Evolutionary conservation across 2,329 filamentous ascomycete species (phyloP).

Genomic region (Colletotrichum tabaci): DNA sequence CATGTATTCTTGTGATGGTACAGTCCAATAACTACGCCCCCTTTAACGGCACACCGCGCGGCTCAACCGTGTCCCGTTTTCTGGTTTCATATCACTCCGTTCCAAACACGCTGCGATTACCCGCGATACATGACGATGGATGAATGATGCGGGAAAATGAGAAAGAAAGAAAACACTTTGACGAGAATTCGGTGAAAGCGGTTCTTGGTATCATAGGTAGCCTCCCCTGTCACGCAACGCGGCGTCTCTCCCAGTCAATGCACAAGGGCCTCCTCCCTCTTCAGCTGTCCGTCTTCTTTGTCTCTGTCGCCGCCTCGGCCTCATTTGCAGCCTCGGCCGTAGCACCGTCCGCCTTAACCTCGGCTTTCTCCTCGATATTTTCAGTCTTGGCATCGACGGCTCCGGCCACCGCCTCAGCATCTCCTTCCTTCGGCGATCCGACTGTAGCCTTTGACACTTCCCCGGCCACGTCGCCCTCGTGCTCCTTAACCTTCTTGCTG

Average conservation of each 20-base stretch:
- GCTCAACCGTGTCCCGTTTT: neutral
- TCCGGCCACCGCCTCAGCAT: constrained; percentile 28
- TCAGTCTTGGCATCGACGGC: constrained; percentile 22
- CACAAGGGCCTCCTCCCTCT: neutral
- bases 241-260: neutral
- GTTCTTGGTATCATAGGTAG: constrained; percentile 41
- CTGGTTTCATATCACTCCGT: neutral
- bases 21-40: neutral
- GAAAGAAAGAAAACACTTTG: neutral
- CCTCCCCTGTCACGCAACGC: constrained; percentile 2
- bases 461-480: constrained; percentile 44
- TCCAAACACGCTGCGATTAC: neutral
- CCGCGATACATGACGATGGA: neutral
- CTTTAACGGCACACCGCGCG: neutral
- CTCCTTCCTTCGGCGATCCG: neutral
- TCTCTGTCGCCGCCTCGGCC: neutral
- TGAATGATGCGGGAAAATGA: neutral
- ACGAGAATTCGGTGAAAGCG: constrained; percentile 4
- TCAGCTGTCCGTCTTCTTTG: neutral
- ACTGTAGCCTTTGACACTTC: constrained; percentile 25
- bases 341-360: constrained; percentile 1
- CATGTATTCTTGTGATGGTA: neutral
- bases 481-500: constrained; percentile 67
- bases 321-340: neutral
- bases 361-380: constrained; percentile 15